Percentiles rank a stretch among this genome's conserved stretches.
Evolutionary conservation across 2,329 filamentous ascomycete genomes (phyloP).

Genomic region (Capronia epimyces): DNA sequence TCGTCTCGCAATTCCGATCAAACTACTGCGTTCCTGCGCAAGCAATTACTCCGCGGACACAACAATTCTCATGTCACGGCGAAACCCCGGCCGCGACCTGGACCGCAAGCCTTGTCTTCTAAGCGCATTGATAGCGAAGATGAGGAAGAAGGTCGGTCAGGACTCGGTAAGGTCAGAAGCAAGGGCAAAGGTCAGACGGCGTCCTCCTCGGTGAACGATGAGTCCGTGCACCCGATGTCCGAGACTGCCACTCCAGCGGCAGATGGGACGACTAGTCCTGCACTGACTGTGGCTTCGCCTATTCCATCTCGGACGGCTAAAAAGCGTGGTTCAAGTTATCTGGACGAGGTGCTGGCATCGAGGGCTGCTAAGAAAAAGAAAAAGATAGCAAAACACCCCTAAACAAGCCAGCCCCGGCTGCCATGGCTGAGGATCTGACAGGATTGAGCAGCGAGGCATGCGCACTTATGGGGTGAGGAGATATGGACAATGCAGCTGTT

Average conservation of each 20-base stretch:
- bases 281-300: background rate
- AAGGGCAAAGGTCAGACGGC: background rate
- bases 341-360: conserved; percentile 27
- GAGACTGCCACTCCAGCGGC: background rate
- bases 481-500: no score
- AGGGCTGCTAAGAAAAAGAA: conserved; percentile 26
- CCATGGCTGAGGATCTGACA: no score
- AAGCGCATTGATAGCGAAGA: conserved; percentile 14
- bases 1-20: conserved; percentile 3
- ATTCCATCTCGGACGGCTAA: background rate
- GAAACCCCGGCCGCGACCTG: conserved; percentile 1
- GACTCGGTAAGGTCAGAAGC: conserved; percentile 1
- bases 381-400: conserved; percentile 22
- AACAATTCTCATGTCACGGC: background rate
- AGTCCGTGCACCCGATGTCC: background rate
- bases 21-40: conserved; percentile 19
- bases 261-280: background rate
- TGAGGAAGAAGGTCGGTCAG: conserved; percentile 13
- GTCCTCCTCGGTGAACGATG: background rate
- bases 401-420: background rate
- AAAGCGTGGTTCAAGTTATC: conserved; percentile 25
- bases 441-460: no score
- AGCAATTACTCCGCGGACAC: conserved; percentile 14
- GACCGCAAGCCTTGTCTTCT: background rate
- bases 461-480: no score